Evolutionary conservation across 768 basidiomycete genomes (phyloP).

Genomic region (Russula virescens): DNA sequence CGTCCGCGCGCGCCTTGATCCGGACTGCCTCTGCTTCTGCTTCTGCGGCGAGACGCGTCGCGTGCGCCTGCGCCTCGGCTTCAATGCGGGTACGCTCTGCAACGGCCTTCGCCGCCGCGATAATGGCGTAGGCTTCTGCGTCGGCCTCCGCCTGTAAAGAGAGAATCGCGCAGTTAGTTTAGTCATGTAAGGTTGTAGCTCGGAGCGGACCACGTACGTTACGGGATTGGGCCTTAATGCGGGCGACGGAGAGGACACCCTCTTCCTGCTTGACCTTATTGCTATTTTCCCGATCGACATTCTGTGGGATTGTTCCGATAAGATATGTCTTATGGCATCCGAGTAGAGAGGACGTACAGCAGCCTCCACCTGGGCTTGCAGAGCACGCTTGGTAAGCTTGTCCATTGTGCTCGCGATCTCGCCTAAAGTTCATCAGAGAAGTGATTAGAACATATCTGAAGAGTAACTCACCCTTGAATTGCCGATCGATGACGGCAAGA

Average conservation of each 20-base stretch:
- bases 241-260: slow-evolving; percentile 69
- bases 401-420: slow-evolving; percentile 84
- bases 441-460: neutral
- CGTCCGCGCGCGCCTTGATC: slow-evolving; percentile 59
- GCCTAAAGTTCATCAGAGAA: slow-evolving; percentile 29
- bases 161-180: neutral
- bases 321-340: neutral
- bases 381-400: slow-evolving; percentile 73
- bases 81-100: slow-evolving; percentile 62
- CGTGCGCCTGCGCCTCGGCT: slow-evolving; percentile 72
- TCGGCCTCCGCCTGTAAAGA: slow-evolving; percentile 58
- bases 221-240: slow-evolving; percentile 63
- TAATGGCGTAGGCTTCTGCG: slow-evolving; percentile 65
- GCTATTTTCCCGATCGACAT: slow-evolving; percentile 81
- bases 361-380: slow-evolving; percentile 85
- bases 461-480: slow-evolving; percentile 59
- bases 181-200: neutral
- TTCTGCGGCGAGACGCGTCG: slow-evolving; percentile 65
- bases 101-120: slow-evolving; percentile 68
- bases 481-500: slow-evolving; percentile 79
- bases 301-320: slow-evolving; percentile 37
- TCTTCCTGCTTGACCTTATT: slow-evolving; percentile 85
- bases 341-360: slow-evolving; percentile 43
- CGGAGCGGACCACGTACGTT: slow-evolving; percentile 33
- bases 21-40: slow-evolving; percentile 68